Evolutionary conservation across 1,284 basidiomycete species (phyloP), one percentile per base, ranked within the genome.

Genomic region (Cryptococcus depauperatus): DNA sequence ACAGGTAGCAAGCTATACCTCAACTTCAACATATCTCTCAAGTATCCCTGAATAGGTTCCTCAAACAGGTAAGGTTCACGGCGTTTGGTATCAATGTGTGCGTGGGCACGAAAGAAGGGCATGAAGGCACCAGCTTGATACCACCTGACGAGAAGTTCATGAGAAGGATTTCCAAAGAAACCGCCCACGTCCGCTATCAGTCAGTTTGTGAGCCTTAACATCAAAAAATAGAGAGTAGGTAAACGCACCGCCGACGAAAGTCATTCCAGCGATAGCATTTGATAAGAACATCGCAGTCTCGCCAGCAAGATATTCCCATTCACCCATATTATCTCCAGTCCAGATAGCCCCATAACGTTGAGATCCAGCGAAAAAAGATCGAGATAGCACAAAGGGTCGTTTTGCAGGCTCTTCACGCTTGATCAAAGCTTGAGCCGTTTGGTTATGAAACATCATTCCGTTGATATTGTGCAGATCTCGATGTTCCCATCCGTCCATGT

Each of bases 61-160:
- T 90, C 87, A 43, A 87, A 79, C 0, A 98, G 77, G 75, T 84
- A 98, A 0, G 93, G 93, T 70, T 99, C 95, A 38, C 93, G 82
- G 34, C 95, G 82, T 74, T 97, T 98, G 35, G 93, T 95, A 70
- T 99, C 95, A 59, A 96, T 84, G 69, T 97, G 92, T 4, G 93
- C 95, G 70, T 98, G 95, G 0, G 93, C 93, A 43, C 93, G 81
- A 83, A 98, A 93, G 79, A 99, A 99, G 3, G 93, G 93, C 54
- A 84, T 84, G 69, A 97, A 95, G 10, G 84, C 81, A 23, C 93
- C 95, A 29, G 92, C 84, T 73, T 89, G 89, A 65, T 98, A 97
- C 93, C 93, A 98, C 30, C 95, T 79, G 7, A 93, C 83, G 25
- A 99, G 82, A 80, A 97, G 89, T 65, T 98, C 93, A 1, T 83